Evolutionary conservation across 2,329 filamentous ascomycete species (phyloP).

Genomic region (Lecanicillium sp.): DNA sequence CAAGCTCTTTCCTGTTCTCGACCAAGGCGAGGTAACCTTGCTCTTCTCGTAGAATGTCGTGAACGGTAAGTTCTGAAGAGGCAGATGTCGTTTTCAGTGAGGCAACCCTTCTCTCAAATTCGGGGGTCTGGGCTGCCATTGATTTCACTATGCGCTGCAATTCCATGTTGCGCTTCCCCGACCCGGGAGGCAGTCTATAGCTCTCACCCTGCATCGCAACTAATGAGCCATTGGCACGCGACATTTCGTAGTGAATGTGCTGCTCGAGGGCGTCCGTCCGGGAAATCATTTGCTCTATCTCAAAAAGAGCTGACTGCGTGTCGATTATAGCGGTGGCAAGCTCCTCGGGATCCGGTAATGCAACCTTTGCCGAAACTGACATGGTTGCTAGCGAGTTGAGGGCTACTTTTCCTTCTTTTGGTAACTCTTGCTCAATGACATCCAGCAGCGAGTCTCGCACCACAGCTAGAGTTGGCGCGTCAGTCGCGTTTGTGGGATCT

Average conservation of each 20-base stretch:
- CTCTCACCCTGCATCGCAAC: slow-evolving; percentile 36
- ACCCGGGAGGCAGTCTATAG: slow-evolving; percentile 50
- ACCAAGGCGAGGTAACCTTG: slow-evolving; percentile 52
- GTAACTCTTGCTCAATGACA: slow-evolving; percentile 49
- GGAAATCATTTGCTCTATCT: slow-evolving; percentile 49
- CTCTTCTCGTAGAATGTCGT: slow-evolving; percentile 54
- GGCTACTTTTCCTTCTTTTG: slow-evolving; percentile 46
- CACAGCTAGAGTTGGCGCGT: slow-evolving; percentile 20
- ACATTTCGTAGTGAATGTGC: slow-evolving; percentile 48
- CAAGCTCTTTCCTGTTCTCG: slow-evolving; percentile 51
- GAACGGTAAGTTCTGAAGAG: slow-evolving; percentile 43
- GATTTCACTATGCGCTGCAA: slow-evolving; percentile 64
- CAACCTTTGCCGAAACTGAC: slow-evolving; percentile 43
- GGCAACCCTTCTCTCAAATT: slow-evolving; percentile 43
- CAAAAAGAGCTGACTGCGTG: slow-evolving; percentile 48
- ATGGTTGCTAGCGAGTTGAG: slow-evolving; percentile 53
- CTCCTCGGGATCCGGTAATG: slow-evolving; percentile 40
- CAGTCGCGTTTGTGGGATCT: slow-evolving; percentile 22
- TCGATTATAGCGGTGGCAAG: slow-evolving; percentile 49
- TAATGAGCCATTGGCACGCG: slow-evolving; percentile 33
- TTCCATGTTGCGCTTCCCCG: slow-evolving; percentile 67
- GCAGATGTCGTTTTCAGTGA: slow-evolving; percentile 34
- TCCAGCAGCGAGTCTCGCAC: slow-evolving; percentile 39
- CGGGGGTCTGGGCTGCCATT: slow-evolving; percentile 59
- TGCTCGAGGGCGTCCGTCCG: slow-evolving; percentile 51